Evolutionary conservation across 768 basidiomycete genomes (phyloP).

Genomic region (Boletellus ananiceps): DNA sequence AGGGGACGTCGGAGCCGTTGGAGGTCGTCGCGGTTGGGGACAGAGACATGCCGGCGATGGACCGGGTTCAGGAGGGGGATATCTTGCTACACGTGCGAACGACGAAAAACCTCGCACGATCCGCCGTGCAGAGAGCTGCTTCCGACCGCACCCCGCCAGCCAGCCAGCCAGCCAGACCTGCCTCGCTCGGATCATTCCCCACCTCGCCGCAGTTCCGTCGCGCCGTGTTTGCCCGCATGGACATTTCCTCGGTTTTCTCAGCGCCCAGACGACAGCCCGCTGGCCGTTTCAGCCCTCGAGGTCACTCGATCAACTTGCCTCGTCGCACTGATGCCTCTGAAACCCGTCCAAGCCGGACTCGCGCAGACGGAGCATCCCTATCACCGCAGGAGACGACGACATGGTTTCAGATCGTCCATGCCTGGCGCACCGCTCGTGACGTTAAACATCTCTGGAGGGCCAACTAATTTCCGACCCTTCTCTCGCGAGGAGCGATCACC

Average conservation of each 20-base stretch:
- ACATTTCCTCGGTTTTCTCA: slow-evolving; percentile 25
- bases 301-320: neutral
- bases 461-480: too few relatives aligned
- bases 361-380: neutral
- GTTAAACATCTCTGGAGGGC: too few relatives aligned
- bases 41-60: slow-evolving; percentile 52
- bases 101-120: neutral
- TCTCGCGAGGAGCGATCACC: too few relatives aligned
- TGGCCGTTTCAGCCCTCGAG: neutral
- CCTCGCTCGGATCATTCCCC: too few relatives aligned
- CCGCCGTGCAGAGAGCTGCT: too few relatives aligned
- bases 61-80: neutral
- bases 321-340: slow-evolving; percentile 1
- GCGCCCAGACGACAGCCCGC: neutral
- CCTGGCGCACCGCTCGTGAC: too few relatives aligned
- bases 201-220: neutral
- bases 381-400: neutral
- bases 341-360: slow-evolving; percentile 1
- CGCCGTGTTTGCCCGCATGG: neutral
- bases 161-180: too few relatives aligned
- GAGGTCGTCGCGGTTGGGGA: slow-evolving; percentile 57
- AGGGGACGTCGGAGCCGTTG: slow-evolving; percentile 49
- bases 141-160: too few relatives aligned
- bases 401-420: neutral
- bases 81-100: slow-evolving; percentile 14